Conservation (phyloP, 2,329 filamentous ascomycete species). For the Dendrostoma leiphaemia region DNA sequence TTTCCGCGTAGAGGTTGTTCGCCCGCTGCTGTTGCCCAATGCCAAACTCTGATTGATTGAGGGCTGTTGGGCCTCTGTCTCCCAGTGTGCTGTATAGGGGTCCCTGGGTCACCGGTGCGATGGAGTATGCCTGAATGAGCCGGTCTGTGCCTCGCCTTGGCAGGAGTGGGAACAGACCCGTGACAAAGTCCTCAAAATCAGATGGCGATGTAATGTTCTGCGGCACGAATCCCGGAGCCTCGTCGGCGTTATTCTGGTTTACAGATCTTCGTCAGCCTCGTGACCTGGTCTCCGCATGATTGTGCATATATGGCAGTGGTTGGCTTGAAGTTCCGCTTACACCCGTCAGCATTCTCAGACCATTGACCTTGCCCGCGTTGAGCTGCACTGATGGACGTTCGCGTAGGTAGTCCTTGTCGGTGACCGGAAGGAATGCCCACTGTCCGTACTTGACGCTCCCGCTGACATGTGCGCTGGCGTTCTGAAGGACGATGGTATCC, state of each 20-base stretch:
- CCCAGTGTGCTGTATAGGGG: slow-evolving; percentile 25
- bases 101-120: slow-evolving; percentile 10
- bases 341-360: slow-evolving; percentile 23
- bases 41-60: slow-evolving; percentile 30
- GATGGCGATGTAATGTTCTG: slow-evolving; percentile 40
- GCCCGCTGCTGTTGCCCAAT: slow-evolving; percentile 50
- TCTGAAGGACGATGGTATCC: slow-evolving; percentile 29
- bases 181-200: slow-evolving; percentile 39
- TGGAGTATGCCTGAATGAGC: slow-evolving; percentile 23
- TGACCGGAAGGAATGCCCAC: slow-evolving; percentile 34
- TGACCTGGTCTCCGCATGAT: neutral
- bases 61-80: slow-evolving; percentile 29
- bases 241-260: slow-evolving; percentile 43
- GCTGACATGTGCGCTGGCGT: slow-evolving; percentile 23
- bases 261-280: neutral
- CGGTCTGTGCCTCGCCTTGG: slow-evolving; percentile 32
- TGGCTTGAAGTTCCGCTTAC: neutral
- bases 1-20: slow-evolving; percentile 49
- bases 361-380: slow-evolving; percentile 28
- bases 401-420: slow-evolving; percentile 31
- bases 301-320: neutral
- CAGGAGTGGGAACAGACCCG: slow-evolving; percentile 38
- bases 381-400: slow-evolving; percentile 30
- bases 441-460: slow-evolving; percentile 19
- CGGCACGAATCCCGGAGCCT: slow-evolving; percentile 44